Base-by-base conservation (phyloP, 345 rosid genomes). In the Angophora floribunda region DNA sequence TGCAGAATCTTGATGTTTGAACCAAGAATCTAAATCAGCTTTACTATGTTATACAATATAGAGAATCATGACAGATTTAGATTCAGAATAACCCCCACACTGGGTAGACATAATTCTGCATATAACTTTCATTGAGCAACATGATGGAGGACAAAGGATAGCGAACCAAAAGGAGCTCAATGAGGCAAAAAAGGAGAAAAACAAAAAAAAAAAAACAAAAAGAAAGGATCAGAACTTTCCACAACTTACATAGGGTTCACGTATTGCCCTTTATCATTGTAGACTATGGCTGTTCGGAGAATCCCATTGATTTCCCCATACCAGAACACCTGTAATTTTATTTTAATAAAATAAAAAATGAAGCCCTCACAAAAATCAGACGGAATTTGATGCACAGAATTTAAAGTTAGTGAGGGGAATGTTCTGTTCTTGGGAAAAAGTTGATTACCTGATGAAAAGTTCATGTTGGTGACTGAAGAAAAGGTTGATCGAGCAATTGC, bases 401-500 rank as follows among this genome's bases (percentile, higher is more conserved):
- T 85, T 51, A n/a, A 85, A 85, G 12, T n/a, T 51, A 51, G 44
- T 16, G 24, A n/a, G 53, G 26, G 49, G 82, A 75, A 36, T 75
- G 82, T 75, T 75, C 82, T 75, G 82, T 75, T 75, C 82, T 75
- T 19, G 36, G 32, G 26, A 85, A 49, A 26, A 49, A 85, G 52
- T 85, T 67, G 13, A 32, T 7, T 91, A 94, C 97, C 95, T 89
- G 89, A 75, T 26, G 91, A 87, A 51, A 90, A 88, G 87, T 91
- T 94, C 61, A 36, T 41, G 82, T 75, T 75, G 82, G 82, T 75
- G 82, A 75, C 22, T 36, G 82, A 89, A 86, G 89, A 87, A 67
- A 94, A 89, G 88, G 90, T 86, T 47, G 94, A 92, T 41, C 85
- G 94, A n/a, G 86, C 88, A 86, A 91, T 89, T 89, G 94, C 91